Evolutionary conservation across 257 asterid genomes (phyloP).

Genomic region (Pogostemon cablin): DNA sequence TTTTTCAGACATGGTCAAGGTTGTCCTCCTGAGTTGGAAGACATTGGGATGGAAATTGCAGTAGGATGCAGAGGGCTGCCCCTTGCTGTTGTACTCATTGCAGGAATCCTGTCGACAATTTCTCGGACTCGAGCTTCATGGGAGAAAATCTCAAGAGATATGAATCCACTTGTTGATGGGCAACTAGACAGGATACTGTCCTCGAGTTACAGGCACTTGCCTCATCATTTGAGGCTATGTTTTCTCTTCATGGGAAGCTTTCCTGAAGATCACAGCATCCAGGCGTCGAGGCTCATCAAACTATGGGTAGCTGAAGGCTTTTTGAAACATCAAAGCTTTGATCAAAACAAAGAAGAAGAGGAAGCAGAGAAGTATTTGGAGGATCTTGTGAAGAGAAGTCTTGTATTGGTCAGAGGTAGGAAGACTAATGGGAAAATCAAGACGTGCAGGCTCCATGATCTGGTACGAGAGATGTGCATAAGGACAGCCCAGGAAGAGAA

Average conservation of each 20-base stretch:
- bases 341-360: no score
- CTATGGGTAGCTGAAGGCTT: slow-evolving; percentile 30
- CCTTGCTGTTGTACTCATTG: slow-evolving; percentile 23
- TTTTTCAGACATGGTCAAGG: background rate
- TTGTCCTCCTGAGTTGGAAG: slow-evolving; percentile 14
- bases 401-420: slow-evolving; percentile 1
- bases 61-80: slow-evolving; percentile 29
- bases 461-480: slow-evolving; percentile 19
- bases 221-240: slow-evolving; percentile 21
- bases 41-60: background rate
- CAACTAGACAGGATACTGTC: slow-evolving; percentile 9
- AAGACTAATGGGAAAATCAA: background rate
- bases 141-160: background rate
- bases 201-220: slow-evolving; percentile 26
- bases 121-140: background rate
- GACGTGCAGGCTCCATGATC: slow-evolving; percentile 24
- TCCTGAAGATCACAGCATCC: background rate
- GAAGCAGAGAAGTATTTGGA: slow-evolving; percentile 11
- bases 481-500: background rate
- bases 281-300: slow-evolving; percentile 6
- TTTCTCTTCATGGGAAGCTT: slow-evolving; percentile 16
- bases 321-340: background rate
- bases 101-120: background rate
- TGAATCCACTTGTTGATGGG: background rate
- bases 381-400: slow-evolving; percentile 27